Evolutionary conservation across 1,284 basidiomycete genomes (phyloP).

Genomic region (Cryptococcus sp.): DNA sequence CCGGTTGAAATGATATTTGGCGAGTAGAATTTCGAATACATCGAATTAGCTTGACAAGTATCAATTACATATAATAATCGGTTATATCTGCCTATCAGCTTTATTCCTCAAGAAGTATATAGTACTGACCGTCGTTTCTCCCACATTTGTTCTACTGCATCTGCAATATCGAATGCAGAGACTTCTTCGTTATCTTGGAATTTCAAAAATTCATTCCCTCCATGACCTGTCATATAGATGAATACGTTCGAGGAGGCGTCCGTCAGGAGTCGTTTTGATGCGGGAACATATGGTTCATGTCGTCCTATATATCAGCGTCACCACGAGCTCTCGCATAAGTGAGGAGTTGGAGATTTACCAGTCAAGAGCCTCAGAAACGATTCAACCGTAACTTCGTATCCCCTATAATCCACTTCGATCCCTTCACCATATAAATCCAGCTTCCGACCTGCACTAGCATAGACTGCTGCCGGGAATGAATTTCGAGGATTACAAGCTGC

Average conservation of each 20-base stretch:
- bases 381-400: slow-evolving; percentile 96
- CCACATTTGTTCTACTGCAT: slow-evolving; percentile 98
- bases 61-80: slow-evolving; percentile 98
- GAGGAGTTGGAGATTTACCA: slow-evolving; percentile 51
- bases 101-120: background rate
- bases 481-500: slow-evolving; percentile 91
- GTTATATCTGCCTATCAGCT: slow-evolving; percentile 67
- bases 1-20: slow-evolving; percentile 94
- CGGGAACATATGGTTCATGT: slow-evolving; percentile 64
- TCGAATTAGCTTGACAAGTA: slow-evolving; percentile 95
- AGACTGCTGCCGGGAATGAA: slow-evolving; percentile 86
- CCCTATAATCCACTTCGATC: slow-evolving; percentile 96
- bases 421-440: slow-evolving; percentile 93
- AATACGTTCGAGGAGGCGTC: slow-evolving; percentile 94
- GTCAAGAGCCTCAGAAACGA: slow-evolving; percentile 88
- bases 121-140: slow-evolving; percentile 77
- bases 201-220: slow-evolving; percentile 96
- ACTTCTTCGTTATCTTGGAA: slow-evolving; percentile 99
- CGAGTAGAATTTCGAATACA: slow-evolving; percentile 92
- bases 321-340: background rate
- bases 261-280: slow-evolving; percentile 83
- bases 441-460: slow-evolving; percentile 69
- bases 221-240: slow-evolving; percentile 97
- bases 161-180: slow-evolving; percentile 89
- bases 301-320: slow-evolving; percentile 53